A percentile compares a stretch with the other conserved stretches of the same genome.
phyloP scores from a whole-genome alignment of 1,139 yeast genomes.

The Lodderomyces pseudojiufengensis region DNA sequence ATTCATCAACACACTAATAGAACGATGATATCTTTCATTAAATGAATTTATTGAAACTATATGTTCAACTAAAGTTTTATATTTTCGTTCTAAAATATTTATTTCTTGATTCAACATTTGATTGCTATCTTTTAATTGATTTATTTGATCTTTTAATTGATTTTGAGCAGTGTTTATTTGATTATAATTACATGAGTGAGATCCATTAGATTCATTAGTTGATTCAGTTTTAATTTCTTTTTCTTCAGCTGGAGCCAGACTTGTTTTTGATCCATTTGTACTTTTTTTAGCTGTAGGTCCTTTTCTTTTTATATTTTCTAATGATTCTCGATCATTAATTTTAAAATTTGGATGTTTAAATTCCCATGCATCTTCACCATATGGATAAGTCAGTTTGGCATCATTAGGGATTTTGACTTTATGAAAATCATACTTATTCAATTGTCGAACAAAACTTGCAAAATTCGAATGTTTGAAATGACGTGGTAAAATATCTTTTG shows the following conservation, averaged over 20 bases:
- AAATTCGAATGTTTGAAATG: slow-evolving; percentile 93
- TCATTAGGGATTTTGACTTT: slow-evolving; percentile 69
- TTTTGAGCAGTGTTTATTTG: slow-evolving; percentile 12
- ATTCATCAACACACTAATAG: slow-evolving; percentile 47
- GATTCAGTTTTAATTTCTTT: slow-evolving; percentile 5
- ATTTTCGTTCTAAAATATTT: slow-evolving; percentile 49
- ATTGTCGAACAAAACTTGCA: slow-evolving; percentile 90
- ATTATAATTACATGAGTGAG: slow-evolving; percentile 8
- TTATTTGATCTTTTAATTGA: slow-evolving; percentile 42
- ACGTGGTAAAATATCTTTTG: slow-evolving; percentile 77
- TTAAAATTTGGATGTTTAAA: slow-evolving; percentile 88
- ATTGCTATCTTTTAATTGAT: slow-evolving; percentile 40
- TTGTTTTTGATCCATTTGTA: slow-evolving; percentile 4
- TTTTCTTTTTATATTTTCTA: slow-evolving; percentile 78
- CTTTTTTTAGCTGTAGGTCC: slow-evolving; percentile 58
- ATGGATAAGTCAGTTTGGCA: slow-evolving; percentile 49
- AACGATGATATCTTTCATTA: slow-evolving; percentile 53
- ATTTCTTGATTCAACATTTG: slow-evolving; percentile 40
- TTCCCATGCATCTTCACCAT: slow-evolving; percentile 90
- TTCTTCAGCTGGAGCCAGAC: neutral
- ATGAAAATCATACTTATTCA: slow-evolving; percentile 95
- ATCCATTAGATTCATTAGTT: neutral
- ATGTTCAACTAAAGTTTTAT: slow-evolving; percentile 61
- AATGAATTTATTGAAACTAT: slow-evolving; percentile 52
- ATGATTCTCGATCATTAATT: slow-evolving; percentile 62